Evolutionary conservation across 1,284 basidiomycete species (phyloP).

Genomic region (Fomitopsis palustris): DNA sequence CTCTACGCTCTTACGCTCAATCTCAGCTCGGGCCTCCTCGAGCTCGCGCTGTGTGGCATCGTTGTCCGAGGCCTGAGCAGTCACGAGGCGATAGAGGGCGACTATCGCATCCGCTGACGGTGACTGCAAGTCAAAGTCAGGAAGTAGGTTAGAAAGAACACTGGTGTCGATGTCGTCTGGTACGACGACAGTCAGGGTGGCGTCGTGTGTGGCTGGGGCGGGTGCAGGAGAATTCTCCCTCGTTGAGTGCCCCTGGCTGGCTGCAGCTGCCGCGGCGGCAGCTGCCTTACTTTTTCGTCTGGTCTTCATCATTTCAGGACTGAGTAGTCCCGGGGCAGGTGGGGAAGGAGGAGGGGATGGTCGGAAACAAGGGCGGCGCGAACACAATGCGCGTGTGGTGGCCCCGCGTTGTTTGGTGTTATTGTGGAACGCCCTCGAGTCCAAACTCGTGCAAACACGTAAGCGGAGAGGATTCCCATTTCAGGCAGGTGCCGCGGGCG

Average conservation of each 20-base stretch:
- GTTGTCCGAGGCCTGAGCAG: slow-evolving; percentile 50
- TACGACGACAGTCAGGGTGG: slow-evolving; percentile 31
- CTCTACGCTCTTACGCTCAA: slow-evolving; percentile 69
- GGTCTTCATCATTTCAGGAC: slow-evolving; percentile 31
- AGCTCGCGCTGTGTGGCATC: slow-evolving; percentile 55
- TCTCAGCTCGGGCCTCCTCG: slow-evolving; percentile 61
- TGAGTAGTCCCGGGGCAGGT: slow-evolving; percentile 12
- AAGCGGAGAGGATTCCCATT: slow-evolving; percentile 2
- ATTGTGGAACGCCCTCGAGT: slow-evolving; percentile 24
- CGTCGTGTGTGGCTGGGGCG: slow-evolving; percentile 7
- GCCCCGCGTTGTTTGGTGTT: slow-evolving; percentile 21
- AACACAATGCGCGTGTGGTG: slow-evolving; percentile 10
- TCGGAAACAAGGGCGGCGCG: slow-evolving; percentile 8
- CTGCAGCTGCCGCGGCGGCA: slow-evolving; percentile 28
- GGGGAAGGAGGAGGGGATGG: slow-evolving; percentile 9
- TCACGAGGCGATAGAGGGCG: slow-evolving; percentile 57
- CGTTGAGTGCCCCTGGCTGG: slow-evolving; percentile 18
- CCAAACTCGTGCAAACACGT: slow-evolving; percentile 25
- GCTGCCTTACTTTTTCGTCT: slow-evolving; percentile 43
- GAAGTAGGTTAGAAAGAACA: slow-evolving; percentile 49
- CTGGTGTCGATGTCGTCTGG: slow-evolving; percentile 63
- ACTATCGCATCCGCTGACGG: slow-evolving; percentile 57
- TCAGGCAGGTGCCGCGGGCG: background rate
- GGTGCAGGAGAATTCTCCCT: slow-evolving; percentile 22
- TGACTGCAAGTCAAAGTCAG: slow-evolving; percentile 48